Base-by-base conservation (phyloP, 78 protist genomes). In the Chrysochromulina parva region DNA sequence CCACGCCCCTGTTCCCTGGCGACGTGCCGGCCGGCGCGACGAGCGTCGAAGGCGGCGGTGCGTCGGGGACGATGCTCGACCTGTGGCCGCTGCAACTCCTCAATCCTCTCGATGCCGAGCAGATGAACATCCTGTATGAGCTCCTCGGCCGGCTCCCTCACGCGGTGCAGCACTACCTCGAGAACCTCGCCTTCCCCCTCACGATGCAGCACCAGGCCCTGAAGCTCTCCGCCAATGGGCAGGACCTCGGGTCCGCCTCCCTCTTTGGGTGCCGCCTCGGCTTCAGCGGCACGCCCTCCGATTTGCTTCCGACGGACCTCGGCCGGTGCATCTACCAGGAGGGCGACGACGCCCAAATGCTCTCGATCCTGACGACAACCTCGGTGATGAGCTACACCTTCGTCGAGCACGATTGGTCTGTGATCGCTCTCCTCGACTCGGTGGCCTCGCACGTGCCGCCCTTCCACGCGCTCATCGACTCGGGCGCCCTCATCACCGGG, bases 211-310 rank as follows among this genome's bases (percentile, higher is more conserved):
- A 85, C 88, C 91, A 88, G 54, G 1, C 81, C 59, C 22, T 84
- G 53, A 95, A 95, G 94, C 19, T 95, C 67, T 22, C 67, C 17
- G 95, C 96, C 20, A 91, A 90, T 20, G 96, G 96, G n/a, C 95
- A 93, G 58, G 96, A 95, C 71, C 93, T 95, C 2, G 96, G 96
- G 16, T 55, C 91, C 58, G 20, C 19, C 74, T n/a, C 92, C 24
- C 92, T 95, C 88, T 95, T 93, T 74, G 65, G 62, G 5, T 71
- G 92, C 19, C 93, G 97, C 3, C 50, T 94, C 47, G 95, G 95
- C 11, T 96, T 96, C 88, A 82, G 90, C 10, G 97, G 97, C 66
- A 96, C 97, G 59, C 97, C 97, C 38, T 90, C 94, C 14, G 92
- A 94, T 81, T 93, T 96, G 38, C 76, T 96, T 48, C 97, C 97